Base-by-base conservation (phyloP, 345 rosid species). In the Dovyalis caffra region DNA sequence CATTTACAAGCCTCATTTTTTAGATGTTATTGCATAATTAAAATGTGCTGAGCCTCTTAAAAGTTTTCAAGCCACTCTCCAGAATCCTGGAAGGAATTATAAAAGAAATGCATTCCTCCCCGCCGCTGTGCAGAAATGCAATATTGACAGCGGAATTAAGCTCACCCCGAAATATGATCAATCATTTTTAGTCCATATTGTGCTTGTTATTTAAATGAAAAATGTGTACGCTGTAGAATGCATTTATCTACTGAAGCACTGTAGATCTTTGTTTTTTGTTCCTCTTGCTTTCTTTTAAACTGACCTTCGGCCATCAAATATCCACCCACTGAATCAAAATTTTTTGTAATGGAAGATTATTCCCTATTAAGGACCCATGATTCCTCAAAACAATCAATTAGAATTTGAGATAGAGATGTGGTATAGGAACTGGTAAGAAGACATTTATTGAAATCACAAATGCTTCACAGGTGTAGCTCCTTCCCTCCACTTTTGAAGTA, bases 321-420 rank as follows among this genome's bases (percentile, higher is more conserved):
- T 53, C 26, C 12, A 67, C 53, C n/a, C 2, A 40, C 51, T 26
- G 32, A 29, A 40, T 67, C n/a, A 3, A 66, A 33, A n/a, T n/a
- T n/a, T n/a, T n/a, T n/a, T n/a, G n/a, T n/a, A n/a, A n/a, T n/a
- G n/a, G n/a, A n/a, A n/a, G n/a, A n/a, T n/a, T n/a, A n/a, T n/a
- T n/a, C n/a, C n/a, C n/a, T n/a, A n/a, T n/a, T n/a, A n/a, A 93
- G 67, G 74, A 95, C 99, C 98, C 99, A 95, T 64, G 92, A 92
- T 78, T 91, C 88, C 84, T 95, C 99, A 71, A 95, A 95, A 81
- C 99, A 95, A 53, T 95, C 96, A 72, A 95, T 85, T 28, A 98
- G 99, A 73, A 95, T 76, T 98, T 95, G 86, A 71, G 85, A 72
- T 26, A 70, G 56, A 68, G 37, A 61, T 53, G 66, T 10, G 43